Conservation (phyloP, 2,329 filamentous ascomycete genomes). For the Fusarium virguliforme region DNA sequence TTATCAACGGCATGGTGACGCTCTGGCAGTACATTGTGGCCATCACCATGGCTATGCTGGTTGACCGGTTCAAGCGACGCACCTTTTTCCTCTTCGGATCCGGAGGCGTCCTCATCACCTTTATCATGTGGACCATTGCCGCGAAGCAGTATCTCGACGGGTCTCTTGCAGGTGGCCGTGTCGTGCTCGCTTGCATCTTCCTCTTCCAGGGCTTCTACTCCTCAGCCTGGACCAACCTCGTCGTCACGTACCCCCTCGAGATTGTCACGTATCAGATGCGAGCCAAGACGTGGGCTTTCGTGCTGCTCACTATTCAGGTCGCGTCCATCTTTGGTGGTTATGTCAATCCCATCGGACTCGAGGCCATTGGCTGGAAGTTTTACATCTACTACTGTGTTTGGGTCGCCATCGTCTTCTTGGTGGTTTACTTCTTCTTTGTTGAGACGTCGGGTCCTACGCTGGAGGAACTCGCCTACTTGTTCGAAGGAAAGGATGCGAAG, state of each 20-base stretch:
- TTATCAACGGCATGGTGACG: constrained; percentile 61
- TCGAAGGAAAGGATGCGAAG: constrained; percentile 40
- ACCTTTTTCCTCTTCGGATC: constrained; percentile 60
- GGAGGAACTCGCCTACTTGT: constrained; percentile 55
- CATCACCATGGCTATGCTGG: constrained; percentile 56
- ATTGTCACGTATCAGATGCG: constrained; percentile 61
- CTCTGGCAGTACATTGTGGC: constrained; percentile 63
- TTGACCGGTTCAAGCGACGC: constrained; percentile 58
- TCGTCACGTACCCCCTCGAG: constrained; percentile 62
- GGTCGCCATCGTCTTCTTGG: constrained; percentile 57
- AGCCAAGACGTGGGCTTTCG: constrained; percentile 61
- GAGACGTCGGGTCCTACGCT: constrained; percentile 58
- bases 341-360: constrained; percentile 59
- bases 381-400: constrained; percentile 62
- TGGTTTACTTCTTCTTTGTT: constrained; percentile 61
- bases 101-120: constrained; percentile 58
- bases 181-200: constrained; percentile 62
- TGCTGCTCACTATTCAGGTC: constrained; percentile 59
- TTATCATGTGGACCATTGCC: constrained; percentile 60
- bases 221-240: constrained; percentile 61
- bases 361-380: constrained; percentile 59
- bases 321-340: constrained; percentile 59
- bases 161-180: constrained; percentile 53
- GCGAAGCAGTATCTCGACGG: constrained; percentile 58
- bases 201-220: constrained; percentile 61